Base-by-base conservation (phyloP, 1,284 basidiomycete genomes). In the Agroathelia rolfsii region DNA sequence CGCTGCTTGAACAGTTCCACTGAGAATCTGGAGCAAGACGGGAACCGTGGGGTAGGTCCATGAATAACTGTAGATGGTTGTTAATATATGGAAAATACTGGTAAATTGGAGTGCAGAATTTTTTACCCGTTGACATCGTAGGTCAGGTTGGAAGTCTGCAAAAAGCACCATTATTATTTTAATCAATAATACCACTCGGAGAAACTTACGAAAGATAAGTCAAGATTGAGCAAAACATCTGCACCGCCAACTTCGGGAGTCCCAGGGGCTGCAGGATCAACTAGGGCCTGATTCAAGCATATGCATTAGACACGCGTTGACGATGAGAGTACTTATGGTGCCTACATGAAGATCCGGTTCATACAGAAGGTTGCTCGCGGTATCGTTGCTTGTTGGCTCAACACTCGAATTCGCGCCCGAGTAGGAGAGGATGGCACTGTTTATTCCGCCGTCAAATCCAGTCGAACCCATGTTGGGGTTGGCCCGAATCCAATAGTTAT, bases 1-100 rank as follows among this genome's bases (percentile, higher is more conserved):
- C 5, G 30, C 18, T 10, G 65, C 58, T 23, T 56, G 51, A 27
- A 48, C 47, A 5, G 61, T 52, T 4, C 70, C 69, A 33, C 64
- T 69, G 22, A 73, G 45, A 28, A 74, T 63, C 37, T 73, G 70
- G 18, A 74, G 56, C 21, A 72, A 54, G 1, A 69, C 61, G 0
- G 68, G 68, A 0, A 53, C 51, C 1, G 51, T 54, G 3, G 68
- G n/a, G n/a, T n/a, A n/a, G n/a, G 23, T 24, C 23, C 9, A 9
- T 9, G 9, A 9, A 9, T 24, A 9, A 10, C 17, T 18, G 30
- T 34, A 34, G n/a, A 17, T 9, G 17, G 11, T 21, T 9, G 12
- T 5, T 15, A 30, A 12, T 14, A 30, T 6, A 30, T 11, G 6
- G 6, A 3, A 17, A n/a, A n/a, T 14, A 21, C 16, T 9, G 10